phyloP scores from a whole-genome alignment of 768 basidiomycete genomes.

The Kwoniella europaea region DNA sequence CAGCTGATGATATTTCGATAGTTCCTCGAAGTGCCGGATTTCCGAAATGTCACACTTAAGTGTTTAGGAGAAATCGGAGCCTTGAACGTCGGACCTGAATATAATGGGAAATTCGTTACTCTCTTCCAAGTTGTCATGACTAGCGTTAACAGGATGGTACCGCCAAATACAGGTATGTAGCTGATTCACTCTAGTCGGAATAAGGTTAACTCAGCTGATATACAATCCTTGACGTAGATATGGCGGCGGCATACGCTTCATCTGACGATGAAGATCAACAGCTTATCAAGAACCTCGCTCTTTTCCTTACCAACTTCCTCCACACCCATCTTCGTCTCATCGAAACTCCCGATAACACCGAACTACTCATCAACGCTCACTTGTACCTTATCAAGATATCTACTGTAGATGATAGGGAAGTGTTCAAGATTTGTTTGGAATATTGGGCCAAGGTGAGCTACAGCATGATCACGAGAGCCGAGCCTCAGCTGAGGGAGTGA shows the following conservation, averaged over 20 bases:
- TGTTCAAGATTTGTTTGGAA: conserved; percentile 98
- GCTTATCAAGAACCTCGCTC: conserved; percentile 91
- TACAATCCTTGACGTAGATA: conserved; percentile 61
- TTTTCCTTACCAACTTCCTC: conserved; percentile 97
- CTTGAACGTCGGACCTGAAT: conserved; percentile 92
- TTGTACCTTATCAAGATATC: conserved; percentile 98
- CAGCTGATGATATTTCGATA: conserved; percentile 50
- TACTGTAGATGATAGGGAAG: conserved; percentile 96
- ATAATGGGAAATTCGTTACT: conserved; percentile 96
- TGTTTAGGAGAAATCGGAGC: conserved; percentile 96
- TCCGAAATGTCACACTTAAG: conserved; percentile 94
- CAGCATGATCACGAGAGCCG: too few species aligned
- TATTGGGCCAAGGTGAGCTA: conserved; percentile 69
- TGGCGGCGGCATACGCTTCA: conserved; percentile 85
- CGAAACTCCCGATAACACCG: conserved; percentile 85
- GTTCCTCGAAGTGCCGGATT: conserved; percentile 96
- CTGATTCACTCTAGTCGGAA: too few species aligned
- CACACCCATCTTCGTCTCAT: conserved; percentile 91
- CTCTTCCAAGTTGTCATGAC: conserved; percentile 99
- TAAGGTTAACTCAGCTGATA: too few species aligned
- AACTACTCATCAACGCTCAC: conserved; percentile 93
- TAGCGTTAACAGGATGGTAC: conserved; percentile 93
- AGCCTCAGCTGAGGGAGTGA: too few species aligned
- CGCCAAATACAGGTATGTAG: conserved; percentile 85
- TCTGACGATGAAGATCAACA: conserved; percentile 93